Percentiles rank a stretch among this genome's conserved stretches.
Conservation (phyloP, 495 filamentous ascomycete genomes). For the Penicillium arizonense region DNA sequence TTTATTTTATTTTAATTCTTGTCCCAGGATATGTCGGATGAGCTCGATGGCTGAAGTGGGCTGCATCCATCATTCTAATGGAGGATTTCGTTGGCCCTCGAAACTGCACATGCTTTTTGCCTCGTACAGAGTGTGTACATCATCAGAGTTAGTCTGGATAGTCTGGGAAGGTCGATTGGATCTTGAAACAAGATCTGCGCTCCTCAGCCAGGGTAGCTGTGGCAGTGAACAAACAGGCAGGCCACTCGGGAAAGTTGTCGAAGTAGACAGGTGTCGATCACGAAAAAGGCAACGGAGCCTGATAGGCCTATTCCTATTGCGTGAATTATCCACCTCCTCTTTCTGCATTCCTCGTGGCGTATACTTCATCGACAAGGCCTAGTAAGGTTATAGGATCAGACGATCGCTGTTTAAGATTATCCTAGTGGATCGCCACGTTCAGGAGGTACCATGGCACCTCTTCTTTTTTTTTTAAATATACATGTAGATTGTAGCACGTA, state of each 20-base stretch:
- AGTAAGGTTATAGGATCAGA: conserved; percentile 19
- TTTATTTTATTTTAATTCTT: neutral
- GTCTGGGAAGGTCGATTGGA: neutral
- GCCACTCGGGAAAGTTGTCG: neutral
- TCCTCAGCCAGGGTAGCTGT: neutral
- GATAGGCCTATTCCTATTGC: neutral
- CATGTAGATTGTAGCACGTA: no score
- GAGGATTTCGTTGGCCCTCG: neutral
- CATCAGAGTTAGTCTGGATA: neutral
- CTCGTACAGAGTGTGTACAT: neutral
- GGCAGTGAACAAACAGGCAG: neutral
- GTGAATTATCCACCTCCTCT: neutral
- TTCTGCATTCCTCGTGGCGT: conserved; percentile 1
- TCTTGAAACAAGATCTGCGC: neutral
- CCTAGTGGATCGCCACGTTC: conserved; percentile 25
- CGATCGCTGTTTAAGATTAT: conserved; percentile 22
- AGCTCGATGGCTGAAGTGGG: conserved; percentile 4
- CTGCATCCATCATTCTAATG: neutral
- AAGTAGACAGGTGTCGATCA: conserved; percentile 5
- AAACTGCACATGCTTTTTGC: neutral
- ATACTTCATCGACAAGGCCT: neutral
- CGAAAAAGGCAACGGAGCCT: neutral
- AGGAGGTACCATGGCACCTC: conserved; percentile 13
- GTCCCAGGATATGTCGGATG: neutral
- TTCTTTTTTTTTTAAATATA: neutral